Percentiles rank a stretch among this genome's conserved stretches.
These are phyloP conservation scores for Cercophora newfieldiana DNA, from an alignment of 495 filamentous ascomycete genomes.

Conservation along the genomic window DNA sequence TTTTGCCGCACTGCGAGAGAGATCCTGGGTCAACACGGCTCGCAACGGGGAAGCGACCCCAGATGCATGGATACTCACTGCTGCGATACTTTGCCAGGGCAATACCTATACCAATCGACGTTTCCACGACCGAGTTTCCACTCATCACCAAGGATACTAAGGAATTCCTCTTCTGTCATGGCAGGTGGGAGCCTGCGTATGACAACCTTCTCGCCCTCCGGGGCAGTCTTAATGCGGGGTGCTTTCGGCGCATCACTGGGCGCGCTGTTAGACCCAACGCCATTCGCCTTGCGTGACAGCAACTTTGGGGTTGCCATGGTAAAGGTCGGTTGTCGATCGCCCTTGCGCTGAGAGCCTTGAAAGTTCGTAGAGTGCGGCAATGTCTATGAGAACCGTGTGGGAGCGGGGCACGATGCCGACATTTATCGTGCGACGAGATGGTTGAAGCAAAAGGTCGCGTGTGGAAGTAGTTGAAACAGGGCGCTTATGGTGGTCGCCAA, in stretches of 20 bases:
- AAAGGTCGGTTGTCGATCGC: neutral
- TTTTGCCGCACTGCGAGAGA: slow-evolving; percentile 64
- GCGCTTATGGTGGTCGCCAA: too few relatives aligned
- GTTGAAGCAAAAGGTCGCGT: too few relatives aligned
- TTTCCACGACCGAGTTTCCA: slow-evolving; percentile 79
- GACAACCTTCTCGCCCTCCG: slow-evolving; percentile 77
- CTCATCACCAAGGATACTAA: slow-evolving; percentile 70
- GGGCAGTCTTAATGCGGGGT: slow-evolving; percentile 54
- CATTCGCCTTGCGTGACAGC: slow-evolving; percentile 36
- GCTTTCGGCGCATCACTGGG: slow-evolving; percentile 54
- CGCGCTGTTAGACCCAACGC: slow-evolving; percentile 22
- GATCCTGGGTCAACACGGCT: slow-evolving; percentile 16
- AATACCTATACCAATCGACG: slow-evolving; percentile 79
- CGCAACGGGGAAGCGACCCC: neutral
- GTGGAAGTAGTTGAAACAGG: too few relatives aligned
- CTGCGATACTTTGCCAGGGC: slow-evolving; percentile 80
- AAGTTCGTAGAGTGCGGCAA: neutral
- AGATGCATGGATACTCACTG: slow-evolving; percentile 59
- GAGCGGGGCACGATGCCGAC: slow-evolving; percentile 9
- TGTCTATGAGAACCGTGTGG: neutral
- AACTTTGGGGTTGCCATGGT: slow-evolving; percentile 38
- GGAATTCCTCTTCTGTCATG: slow-evolving; percentile 78
- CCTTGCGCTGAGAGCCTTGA: neutral
- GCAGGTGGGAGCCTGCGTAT: slow-evolving; percentile 83
- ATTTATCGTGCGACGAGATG: neutral